Evolutionary conservation across 805 yeast species (phyloP).

Genomic region (Vanderwaltozyma polyspora): DNA sequence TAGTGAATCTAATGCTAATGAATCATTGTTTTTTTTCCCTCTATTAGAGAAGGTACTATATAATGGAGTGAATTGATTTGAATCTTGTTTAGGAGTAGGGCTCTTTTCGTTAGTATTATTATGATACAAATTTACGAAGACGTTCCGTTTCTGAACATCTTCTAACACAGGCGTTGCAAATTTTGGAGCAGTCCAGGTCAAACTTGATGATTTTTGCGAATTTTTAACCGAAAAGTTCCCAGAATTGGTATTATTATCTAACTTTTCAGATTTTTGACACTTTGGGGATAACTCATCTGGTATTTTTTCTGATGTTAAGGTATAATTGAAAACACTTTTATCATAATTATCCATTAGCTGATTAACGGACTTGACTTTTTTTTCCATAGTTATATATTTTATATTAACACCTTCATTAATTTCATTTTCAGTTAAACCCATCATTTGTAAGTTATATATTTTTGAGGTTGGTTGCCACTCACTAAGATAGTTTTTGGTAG

Average conservation of each 20-base stretch:
- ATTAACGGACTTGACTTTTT: slow-evolving; percentile 31
- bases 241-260: background rate
- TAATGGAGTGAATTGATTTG: too few relatives aligned
- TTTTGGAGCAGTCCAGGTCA: slow-evolving; percentile 21
- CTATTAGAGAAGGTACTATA: background rate
- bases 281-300: too few relatives aligned
- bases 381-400: slow-evolving; percentile 37
- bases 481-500: slow-evolving; percentile 25
- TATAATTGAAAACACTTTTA: slow-evolving; percentile 30
- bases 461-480: slow-evolving; percentile 93
- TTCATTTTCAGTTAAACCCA: slow-evolving; percentile 94
- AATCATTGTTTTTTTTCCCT: slow-evolving; percentile 3
- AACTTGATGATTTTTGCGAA: slow-evolving; percentile 4
- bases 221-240: background rate
- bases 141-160: slow-evolving; percentile 15
- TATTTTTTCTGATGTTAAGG: background rate
- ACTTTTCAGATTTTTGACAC: background rate
- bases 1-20: slow-evolving; percentile 20
- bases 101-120: too few relatives aligned
- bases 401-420: slow-evolving; percentile 51
- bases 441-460: slow-evolving; percentile 93
- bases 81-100: too few relatives aligned
- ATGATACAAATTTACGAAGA: slow-evolving; percentile 13
- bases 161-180: slow-evolving; percentile 18
- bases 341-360: slow-evolving; percentile 67